Percentiles rank a stretch among this genome's conserved stretches.
phyloP scores from a whole-genome alignment of 2,329 filamentous ascomycete genomes.

The Colletotrichum sp. region DNA sequence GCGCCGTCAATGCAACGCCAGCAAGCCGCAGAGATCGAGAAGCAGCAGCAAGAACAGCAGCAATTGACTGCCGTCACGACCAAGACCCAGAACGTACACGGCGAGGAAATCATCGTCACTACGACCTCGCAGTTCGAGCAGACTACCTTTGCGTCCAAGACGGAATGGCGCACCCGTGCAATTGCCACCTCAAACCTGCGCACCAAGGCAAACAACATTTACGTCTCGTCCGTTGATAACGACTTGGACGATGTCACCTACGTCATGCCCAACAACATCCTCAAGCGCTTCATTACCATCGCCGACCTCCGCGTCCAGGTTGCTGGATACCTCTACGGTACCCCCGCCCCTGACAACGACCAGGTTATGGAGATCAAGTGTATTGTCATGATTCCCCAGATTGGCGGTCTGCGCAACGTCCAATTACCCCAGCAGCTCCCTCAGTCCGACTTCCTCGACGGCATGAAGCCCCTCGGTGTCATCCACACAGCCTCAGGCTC shows the following conservation, averaged over 20 bases:
- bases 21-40: constrained; percentile 97
- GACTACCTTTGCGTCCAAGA: constrained; percentile 97
- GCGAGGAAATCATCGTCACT: constrained; percentile 97
- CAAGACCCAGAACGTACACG: constrained; percentile 96
- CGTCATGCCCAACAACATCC: constrained; percentile 98
- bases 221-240: constrained; percentile 95
- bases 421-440: constrained; percentile 90
- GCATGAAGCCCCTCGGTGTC: constrained; percentile 88
- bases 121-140: constrained; percentile 98
- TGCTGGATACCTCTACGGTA: constrained; percentile 92
- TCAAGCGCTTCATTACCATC: constrained; percentile 98
- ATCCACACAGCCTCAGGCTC: constrained; percentile 97
- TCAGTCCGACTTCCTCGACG: constrained; percentile 87
- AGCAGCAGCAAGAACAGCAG: constrained; percentile 96
- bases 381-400: constrained; percentile 97
- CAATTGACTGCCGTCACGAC: constrained; percentile 97
- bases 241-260: constrained; percentile 92
- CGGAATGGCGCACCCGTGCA: constrained; percentile 95
- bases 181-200: constrained; percentile 96
- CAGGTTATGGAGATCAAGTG: constrained; percentile 97
- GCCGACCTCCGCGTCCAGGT: constrained; percentile 96
- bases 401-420: constrained; percentile 90
- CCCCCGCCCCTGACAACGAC: constrained; percentile 90
- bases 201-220: constrained; percentile 96
- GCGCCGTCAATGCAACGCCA: constrained; percentile 98